Percentiles rank a stretch among this genome's conserved stretches.
These are phyloP conservation scores for Bruguiera gymnorhiza DNA, from an alignment of 345 rosid species.

Conservation along the genomic window DNA sequence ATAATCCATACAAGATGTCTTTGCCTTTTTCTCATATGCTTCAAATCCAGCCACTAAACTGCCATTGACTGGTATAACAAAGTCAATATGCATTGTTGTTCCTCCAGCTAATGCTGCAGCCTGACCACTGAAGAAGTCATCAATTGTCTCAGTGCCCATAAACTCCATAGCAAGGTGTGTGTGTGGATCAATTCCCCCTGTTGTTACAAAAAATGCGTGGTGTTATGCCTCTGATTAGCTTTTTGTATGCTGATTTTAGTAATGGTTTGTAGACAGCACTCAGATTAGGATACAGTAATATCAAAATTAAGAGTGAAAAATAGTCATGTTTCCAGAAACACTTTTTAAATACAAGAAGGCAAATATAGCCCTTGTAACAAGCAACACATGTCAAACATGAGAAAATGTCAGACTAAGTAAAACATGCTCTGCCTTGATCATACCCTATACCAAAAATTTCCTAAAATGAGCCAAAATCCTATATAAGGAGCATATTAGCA, in stretches of 20 bases:
- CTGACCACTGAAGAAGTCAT: slow-evolving; percentile 96
- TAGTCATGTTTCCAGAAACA: too few relatives aligned
- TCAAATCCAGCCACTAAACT: slow-evolving; percentile 69
- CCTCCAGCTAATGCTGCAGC: slow-evolving; percentile 99
- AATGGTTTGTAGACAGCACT: neutral
- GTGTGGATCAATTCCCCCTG: slow-evolving; percentile 98
- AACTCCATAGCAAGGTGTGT: slow-evolving; percentile 80
- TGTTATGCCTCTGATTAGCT: neutral
- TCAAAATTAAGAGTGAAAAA: too few relatives aligned
- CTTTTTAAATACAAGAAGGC: too few relatives aligned
- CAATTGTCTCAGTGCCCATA: slow-evolving; percentile 72
- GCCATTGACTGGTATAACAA: slow-evolving; percentile 80
- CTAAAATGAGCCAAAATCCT: too few relatives aligned
- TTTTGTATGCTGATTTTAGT: neutral
- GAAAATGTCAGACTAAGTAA: too few relatives aligned
- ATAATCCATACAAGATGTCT: slow-evolving; percentile 83
- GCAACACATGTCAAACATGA: too few relatives aligned
- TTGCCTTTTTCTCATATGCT: slow-evolving; percentile 68
- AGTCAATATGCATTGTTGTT: slow-evolving; percentile 96
- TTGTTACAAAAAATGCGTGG: slow-evolving; percentile 5
- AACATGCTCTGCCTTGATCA: too few relatives aligned
- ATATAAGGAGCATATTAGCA: too few relatives aligned
- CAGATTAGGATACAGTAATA: too few relatives aligned
- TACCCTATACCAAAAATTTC: too few relatives aligned
- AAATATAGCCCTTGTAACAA: too few relatives aligned